Base-by-base conservation (phyloP, 345 rosid genomes). In the Eucalyptus tenuipes region DNA sequence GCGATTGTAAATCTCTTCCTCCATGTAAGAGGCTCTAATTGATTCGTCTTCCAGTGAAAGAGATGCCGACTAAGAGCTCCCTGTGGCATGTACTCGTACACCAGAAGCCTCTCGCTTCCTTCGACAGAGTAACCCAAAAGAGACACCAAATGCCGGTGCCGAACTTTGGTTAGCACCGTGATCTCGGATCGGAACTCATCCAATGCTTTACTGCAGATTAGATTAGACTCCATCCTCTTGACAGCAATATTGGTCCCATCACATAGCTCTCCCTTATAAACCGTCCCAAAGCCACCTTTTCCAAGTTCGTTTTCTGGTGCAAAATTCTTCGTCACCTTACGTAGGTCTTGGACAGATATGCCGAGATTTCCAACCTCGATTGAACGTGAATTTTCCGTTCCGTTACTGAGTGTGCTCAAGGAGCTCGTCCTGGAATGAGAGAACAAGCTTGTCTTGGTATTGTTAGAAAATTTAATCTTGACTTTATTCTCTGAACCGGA, bases 231-330 rank as follows among this genome's bases (percentile, higher is more conserved):
- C 94, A 94, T 94, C 89, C 93, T 93, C 89, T 94, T 94, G 45
- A 94, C 93, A 14, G 95, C 94, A 85, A 94, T 91, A 57, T 91
- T 89, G 18, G 95, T 93, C 29, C 95, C 95, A 66, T 93, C 94
- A 44, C 92, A 92, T n/a, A 94, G 88, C 88, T 92, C 94, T 37
- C 95, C 95, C 86, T 92, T 94, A 52, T 94, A 93, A 37, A 94
- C 94, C 25, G 91, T 91, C 61, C 95, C 95, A 79, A 94, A 94
- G 15, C 94, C 95, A 64, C 94, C 95, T 49, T 82, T 81, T 20
- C 95, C 95, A 17, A 94, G 90, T 90, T 93, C 90, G 50, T 94
- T 94, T 86, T 91, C 90, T 8, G 88, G 87, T 3, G 93, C 89
- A 68, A 94, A 94, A 87, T 91, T 88, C 5, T 89, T 85, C 2